Evolutionary conservation across 768 basidiomycete species (phyloP).

Genomic region (Sistotremastrum niveocremeum): DNA sequence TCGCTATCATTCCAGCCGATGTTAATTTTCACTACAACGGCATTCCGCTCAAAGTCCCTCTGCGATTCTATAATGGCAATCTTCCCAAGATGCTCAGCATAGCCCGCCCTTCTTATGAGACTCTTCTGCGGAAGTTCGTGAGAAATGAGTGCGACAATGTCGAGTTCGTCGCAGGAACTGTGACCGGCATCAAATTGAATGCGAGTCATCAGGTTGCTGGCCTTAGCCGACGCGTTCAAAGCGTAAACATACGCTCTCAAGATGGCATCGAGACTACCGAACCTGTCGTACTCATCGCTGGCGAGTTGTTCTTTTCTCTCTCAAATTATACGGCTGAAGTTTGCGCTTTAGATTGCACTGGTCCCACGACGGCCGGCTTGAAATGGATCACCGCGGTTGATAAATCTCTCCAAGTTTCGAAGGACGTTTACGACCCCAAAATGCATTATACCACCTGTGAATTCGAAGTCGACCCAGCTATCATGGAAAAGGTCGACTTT

Average conservation of each 20-base stretch:
- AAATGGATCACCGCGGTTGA: neutral
- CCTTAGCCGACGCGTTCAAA: no score
- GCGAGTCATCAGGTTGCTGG: neutral
- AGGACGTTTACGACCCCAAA: conserved; percentile 2
- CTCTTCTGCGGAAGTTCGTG: neutral
- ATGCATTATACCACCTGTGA: conserved; percentile 1
- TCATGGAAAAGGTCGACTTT: neutral
- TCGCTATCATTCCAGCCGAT: conserved; percentile 1
- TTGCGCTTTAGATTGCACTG: conserved; percentile 1
- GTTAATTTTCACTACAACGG: conserved; percentile 1
- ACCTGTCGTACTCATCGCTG: neutral
- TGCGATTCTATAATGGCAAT: neutral
- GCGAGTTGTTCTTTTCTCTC: neutral
- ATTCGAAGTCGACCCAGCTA: neutral
- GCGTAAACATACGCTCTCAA: neutral
- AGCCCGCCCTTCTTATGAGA: conserved; percentile 1
- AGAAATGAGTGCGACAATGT: conserved; percentile 1
- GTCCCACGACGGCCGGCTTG: conserved; percentile 1
- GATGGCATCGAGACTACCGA: neutral
- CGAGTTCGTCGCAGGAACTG: conserved; percentile 1
- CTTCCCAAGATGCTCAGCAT: neutral
- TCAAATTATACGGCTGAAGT: neutral
- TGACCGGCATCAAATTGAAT: neutral
- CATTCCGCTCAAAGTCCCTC: neutral
- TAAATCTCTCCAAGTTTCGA: neutral